Base-by-base conservation (phyloP, 768 basidiomycete genomes). In the Nidularia sp. region DNA sequence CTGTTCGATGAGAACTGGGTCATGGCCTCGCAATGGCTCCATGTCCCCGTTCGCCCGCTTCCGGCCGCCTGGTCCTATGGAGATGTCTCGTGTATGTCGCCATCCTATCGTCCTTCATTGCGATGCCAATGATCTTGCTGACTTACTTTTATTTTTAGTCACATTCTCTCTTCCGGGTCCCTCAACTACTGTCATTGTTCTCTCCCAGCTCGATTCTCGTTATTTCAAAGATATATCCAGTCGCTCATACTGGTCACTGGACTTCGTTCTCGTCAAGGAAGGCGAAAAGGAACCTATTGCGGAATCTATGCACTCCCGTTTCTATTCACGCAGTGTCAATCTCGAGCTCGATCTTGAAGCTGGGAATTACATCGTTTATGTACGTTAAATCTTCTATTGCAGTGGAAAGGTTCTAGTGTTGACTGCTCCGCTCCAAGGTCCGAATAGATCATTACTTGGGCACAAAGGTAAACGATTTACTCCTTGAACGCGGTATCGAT, bases 241-340 rank as follows among this genome's bases (percentile, higher is more conserved):
- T 1, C 53, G 51, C 31, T 54, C 48, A 5, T 8, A 36, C 1
- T 73, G 70, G 70, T 48, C 54, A 1, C 67, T 73, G 22, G 71
- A 74, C 53, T 74, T 74, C 51, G 51, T 66, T 6, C 51, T 75
- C 5, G 74, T 64, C 63, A 66, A 67, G 51, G 62, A 65, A 46
- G 70, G 68, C 5, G 63, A 62, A 50, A 62, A 49, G 31, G 57
- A 65, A 33, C 57, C 61, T 7, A 48, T 65, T 4, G 56, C 56
- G 1, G 41, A 53, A 7, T 66, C 66, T 2, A 55, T 59, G 29
- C 41, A 55, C 4, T 48, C 62, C 6, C 45, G 52, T 5, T 45
- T 43, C 35, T 60, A 41, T 15, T 53, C 58, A 6, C 58, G 66
- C 6, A 67, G 66, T 47, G 62, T 67, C 15, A 69, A 67, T 47